These are phyloP conservation scores for Dendrocalamus latiflorus DNA, from an alignment of 202 grass and related monocot species.

Conservation along the genomic window DNA sequence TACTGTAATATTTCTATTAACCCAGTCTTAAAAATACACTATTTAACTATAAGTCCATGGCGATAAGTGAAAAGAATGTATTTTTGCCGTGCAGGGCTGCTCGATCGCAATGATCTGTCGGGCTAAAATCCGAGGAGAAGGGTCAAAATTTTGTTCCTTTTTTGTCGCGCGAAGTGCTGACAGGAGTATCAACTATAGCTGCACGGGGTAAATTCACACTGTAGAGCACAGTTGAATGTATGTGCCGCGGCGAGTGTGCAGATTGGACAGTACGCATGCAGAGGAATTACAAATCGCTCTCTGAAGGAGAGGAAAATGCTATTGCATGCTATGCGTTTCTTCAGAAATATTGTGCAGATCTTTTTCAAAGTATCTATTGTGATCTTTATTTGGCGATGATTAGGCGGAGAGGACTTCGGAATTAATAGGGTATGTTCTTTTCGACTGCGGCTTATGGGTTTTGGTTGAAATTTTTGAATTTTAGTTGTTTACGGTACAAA, in stretches of 20 bases:
- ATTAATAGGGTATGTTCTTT: no score
- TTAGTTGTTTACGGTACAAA: no score
- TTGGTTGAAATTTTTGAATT: no score
- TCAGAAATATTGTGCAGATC: not conserved
- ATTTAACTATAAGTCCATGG: no score
- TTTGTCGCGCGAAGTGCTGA: not conserved
- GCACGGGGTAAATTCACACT: constrained; percentile 33
- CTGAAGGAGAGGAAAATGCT: not conserved
- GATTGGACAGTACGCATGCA: constrained; percentile 11
- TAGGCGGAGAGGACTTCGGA: no score
- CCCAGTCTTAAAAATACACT: no score
- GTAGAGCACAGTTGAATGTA: not conserved
- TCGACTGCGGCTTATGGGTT: no score
- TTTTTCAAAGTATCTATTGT: not conserved
- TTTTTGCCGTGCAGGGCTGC: not conserved
- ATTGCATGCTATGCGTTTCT: not conserved
- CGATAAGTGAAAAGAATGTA: no score
- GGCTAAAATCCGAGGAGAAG: constrained; percentile 18
- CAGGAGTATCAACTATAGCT: not conserved
- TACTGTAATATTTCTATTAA: no score
- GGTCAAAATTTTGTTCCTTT: constrained; percentile 2
- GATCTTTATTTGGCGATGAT: not conserved
- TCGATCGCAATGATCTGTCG: not conserved
- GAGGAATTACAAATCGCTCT: constrained; percentile 12
- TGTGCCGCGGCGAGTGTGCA: constrained; percentile 24